Evolutionary conservation across 257 asterid species (phyloP), one percentile per base, ranked within the genome.

Genomic region (Forsythia suspensa): DNA sequence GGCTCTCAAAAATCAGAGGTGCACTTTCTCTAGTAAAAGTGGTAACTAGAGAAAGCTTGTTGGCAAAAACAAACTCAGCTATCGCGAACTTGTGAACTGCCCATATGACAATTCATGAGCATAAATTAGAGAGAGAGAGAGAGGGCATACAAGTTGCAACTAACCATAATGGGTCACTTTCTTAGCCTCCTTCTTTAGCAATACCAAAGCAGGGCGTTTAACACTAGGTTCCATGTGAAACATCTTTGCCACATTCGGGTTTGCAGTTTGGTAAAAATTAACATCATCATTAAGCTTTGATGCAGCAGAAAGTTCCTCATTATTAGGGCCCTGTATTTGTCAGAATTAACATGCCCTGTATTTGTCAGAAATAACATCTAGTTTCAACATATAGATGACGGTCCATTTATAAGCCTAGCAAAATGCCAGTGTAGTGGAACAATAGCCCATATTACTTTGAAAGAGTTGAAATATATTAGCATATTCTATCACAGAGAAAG

Each of bases 21-120:
- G 96, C 97, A 82, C 84, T 94, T 82, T 94, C 99, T 80, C 87
- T 79, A 80, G 88, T 91, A 83, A 94, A 94, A 65, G 89, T 80
- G 67, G 90, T 91, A 88, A 96, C 98, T 68, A 96, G 75, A 70
- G 99, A 96, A 82, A 92, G 88, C 91, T 94, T 96, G 91, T 90
- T 96, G 81, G 92, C 88, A 57, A 89, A 85, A 82, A 96, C 88
- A 90, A 96, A 96, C 79, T 91, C 90, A 73, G 88, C 83, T 76
- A 94, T 91, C 68, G 71, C 88, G 52, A 89, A 83, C 86, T 86
- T 78, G 80, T 82, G 87, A 94, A 92, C 61, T 89, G 80, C 65
- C 97, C 99, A 74, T 85, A 97, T 96, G 89, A 65, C 72, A 55
- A 72, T 74, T 59, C 71, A 68, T 65, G 75, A 51, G 68, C 43